These are phyloP conservation scores for Zasmidium angulare DNA, from an alignment of 2,329 filamentous ascomycete species.

Conservation along the genomic window DNA sequence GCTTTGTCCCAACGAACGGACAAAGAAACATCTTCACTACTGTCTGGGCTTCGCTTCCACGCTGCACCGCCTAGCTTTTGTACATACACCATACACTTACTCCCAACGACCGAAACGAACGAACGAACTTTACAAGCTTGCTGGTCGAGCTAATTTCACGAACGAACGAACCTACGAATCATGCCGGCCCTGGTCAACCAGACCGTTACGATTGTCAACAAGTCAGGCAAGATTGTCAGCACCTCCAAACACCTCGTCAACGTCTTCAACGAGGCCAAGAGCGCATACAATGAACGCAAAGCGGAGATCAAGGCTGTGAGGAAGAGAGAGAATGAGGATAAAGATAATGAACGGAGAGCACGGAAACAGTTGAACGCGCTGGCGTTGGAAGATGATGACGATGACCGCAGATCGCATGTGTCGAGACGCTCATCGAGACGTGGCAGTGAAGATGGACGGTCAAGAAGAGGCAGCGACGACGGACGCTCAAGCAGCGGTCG, in stretches of 20 bases:
- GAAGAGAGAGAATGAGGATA: conserved; percentile 53
- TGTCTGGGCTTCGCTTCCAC: background rate
- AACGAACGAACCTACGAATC: background rate
- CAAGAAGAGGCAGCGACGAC: conserved; percentile 27
- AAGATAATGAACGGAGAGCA: conserved; percentile 52
- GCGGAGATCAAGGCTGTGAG: conserved; percentile 73
- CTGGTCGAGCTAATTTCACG: conserved; percentile 6
- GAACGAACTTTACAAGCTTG: conserved; percentile 4
- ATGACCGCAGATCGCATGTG: conserved; percentile 22
- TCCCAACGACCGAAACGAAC: conserved; percentile 4
- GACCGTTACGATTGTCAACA: conserved; percentile 87
- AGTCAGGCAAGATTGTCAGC: conserved; percentile 85
- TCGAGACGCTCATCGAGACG: conserved; percentile 26
- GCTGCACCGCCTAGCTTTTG: background rate
- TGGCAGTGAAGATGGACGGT: conserved; percentile 25
- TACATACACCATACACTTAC: conserved; percentile 1
- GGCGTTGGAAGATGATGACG: conserved; percentile 46
- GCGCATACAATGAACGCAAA: conserved; percentile 84
- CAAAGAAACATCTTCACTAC: conserved; percentile 3
- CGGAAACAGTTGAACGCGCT: conserved; percentile 58
- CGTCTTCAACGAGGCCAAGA: conserved; percentile 89
- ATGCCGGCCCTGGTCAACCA: conserved; percentile 53
- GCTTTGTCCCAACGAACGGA: background rate
- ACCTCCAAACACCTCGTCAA: conserved; percentile 85
- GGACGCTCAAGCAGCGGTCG: conserved; percentile 10